Base-by-base conservation (phyloP, 495 filamentous ascomycete genomes). In the Penicillium odoratum region DNA sequence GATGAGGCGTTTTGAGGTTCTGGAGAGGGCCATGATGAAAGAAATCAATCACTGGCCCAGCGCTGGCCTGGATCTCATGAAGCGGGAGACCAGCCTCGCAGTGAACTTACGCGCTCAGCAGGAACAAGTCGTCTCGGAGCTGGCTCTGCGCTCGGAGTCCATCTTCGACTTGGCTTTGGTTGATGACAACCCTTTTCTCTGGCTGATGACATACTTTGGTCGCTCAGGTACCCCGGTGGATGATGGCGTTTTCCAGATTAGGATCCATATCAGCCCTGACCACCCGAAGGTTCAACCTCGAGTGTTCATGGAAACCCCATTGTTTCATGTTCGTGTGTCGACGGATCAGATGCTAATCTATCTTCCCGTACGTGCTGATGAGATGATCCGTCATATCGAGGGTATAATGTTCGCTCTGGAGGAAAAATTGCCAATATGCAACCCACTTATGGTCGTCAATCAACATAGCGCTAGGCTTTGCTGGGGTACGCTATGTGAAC, bases 201-300 rank as follows among this genome's bases (percentile, higher is more conserved):
- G 81, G 85, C 63, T 69, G 36, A 58, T 90, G 47, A 93, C 89
- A 0, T 92, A 96, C 70, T 94, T 97, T 66, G 94, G 94, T 36
- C 84, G 88, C 49, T 90, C 93, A 2, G 95, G 94, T 89, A 96
- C 93, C 0, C 90, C 92, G 60, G 81, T 97, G 5, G 95, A 98
- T 57, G 94, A 94, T 6, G 94, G 94, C 6, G 80, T 98, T 52
- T 93, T 97, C 75, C 82, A 81, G 53, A 87, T 97, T 64, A 87
- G 80, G 61, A 79, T 98, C 30, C 80, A 77, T 62, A 85, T 98
- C 70, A 96, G 92, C 62, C 86, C 92, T n/a, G 81, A 86, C 10
- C 96, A 96, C 64, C 94, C 94, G 0, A 85, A 88, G n/a, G 91
- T 94, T 60, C 93, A 97, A 60, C 94, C 95, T 11, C 82, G 94